These are phyloP conservation scores for Barnettozyma vustinii DNA, from an alignment of 805 yeast genomes.

Conservation along the genomic window DNA sequence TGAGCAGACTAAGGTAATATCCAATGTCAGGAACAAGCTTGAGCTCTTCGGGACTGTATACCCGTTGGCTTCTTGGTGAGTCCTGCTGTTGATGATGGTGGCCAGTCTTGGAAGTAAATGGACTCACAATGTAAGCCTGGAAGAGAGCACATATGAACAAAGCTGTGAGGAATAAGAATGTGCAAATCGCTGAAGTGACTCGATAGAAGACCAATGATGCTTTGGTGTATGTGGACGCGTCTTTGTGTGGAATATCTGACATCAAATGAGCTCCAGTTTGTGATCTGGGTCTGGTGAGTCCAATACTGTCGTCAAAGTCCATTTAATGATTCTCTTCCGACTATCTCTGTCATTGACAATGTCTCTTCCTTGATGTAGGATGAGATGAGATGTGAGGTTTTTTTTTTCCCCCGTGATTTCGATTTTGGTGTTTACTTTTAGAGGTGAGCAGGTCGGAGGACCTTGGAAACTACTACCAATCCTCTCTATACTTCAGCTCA, in stretches of 20 bases:
- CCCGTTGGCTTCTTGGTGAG: not conserved
- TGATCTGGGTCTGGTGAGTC: not conserved
- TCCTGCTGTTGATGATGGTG: not conserved
- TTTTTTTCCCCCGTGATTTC: too few relatives aligned
- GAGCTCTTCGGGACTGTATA: conserved; percentile 25
- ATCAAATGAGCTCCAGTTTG: not conserved
- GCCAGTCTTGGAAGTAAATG: not conserved
- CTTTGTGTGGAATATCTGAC: not conserved
- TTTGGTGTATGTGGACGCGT: not conserved
- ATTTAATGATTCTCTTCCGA: too few relatives aligned
- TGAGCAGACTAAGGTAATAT: conserved; percentile 63
- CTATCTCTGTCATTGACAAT: not conserved
- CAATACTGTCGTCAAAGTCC: not conserved
- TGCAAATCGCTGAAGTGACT: conserved; percentile 13
- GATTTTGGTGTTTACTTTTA: too few relatives aligned
- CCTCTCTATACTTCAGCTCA: not conserved
- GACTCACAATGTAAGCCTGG: not conserved
- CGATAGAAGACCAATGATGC: conserved; percentile 4
- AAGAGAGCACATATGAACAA: conserved; percentile 15
- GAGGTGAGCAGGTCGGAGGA: too few relatives aligned
- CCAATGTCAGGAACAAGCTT: conserved; percentile 47
- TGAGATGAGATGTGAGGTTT: too few relatives aligned
- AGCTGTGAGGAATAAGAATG: conserved; percentile 11
- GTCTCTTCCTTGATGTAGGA: too few relatives aligned
- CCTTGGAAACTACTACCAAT: too few relatives aligned